Conservation (phyloP, 805 yeast genomes). For the Zygosaccharomyces pseudorouxii region DNA sequence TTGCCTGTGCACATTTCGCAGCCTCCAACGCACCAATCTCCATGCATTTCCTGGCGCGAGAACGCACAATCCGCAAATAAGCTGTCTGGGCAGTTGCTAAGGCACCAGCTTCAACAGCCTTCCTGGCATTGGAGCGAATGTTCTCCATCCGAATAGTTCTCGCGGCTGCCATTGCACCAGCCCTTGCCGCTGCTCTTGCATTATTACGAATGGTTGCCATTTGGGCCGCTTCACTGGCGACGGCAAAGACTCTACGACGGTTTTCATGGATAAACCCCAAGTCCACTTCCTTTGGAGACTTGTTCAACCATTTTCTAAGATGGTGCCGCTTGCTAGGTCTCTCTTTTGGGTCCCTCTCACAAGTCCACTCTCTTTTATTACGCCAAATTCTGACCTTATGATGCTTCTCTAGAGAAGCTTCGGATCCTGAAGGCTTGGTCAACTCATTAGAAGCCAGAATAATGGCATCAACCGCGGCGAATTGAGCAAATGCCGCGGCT, state of each 20-base stretch:
- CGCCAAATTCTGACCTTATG: neutral
- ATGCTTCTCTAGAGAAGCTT: neutral
- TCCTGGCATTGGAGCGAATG: neutral
- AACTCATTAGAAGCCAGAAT: neutral
- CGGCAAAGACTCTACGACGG: neutral
- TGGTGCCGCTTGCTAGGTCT: neutral
- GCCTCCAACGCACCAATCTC: neutral
- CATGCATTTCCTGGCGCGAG: neutral
- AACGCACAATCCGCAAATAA: neutral
- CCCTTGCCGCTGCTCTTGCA: neutral
- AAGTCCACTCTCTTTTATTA: neutral
- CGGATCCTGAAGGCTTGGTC: neutral
- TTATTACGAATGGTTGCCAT: neutral
- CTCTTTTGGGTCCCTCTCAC: neutral
- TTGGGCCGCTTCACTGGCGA: neutral
- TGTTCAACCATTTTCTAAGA: constrained; percentile 1
- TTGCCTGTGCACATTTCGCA: neutral
- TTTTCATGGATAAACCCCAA: neutral
- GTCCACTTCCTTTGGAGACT: neutral
- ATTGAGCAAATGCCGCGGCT: neutral
- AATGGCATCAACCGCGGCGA: neutral
- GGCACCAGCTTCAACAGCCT: neutral
- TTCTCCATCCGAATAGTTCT: neutral
- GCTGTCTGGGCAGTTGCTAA: neutral
- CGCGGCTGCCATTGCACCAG: neutral